These are phyloP conservation scores for Porodaedalea pini DNA, from an alignment of 1,284 basidiomycete species.

Conservation along the genomic window DNA sequence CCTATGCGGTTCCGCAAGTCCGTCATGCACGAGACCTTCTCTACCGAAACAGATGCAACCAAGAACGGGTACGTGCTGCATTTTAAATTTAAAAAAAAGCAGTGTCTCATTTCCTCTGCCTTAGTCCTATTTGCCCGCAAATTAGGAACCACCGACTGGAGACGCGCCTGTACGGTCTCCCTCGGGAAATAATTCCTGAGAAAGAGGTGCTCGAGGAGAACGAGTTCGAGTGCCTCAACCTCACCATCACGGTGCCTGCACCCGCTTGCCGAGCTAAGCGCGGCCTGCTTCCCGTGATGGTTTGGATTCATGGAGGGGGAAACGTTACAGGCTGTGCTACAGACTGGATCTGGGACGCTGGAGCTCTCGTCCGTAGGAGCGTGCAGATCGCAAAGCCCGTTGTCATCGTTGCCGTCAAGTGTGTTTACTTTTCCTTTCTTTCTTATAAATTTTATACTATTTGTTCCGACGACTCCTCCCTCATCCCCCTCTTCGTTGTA, in stretches of 20 bases:
- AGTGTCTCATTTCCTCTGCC: not conserved
- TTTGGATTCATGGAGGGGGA: conserved; percentile 75
- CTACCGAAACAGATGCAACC: conserved; percentile 55
- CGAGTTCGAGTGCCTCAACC: conserved; percentile 72
- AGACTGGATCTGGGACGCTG: conserved; percentile 71
- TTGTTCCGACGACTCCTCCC: not conserved
- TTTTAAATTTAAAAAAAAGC: not conserved
- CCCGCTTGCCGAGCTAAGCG: conserved; percentile 31
- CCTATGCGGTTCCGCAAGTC: conserved; percentile 73
- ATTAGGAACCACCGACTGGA: conserved; percentile 46
- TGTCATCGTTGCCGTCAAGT: conserved; percentile 75
- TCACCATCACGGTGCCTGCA: conserved; percentile 71
- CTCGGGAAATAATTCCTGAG: conserved; percentile 48
- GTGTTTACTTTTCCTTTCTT: conserved; percentile 30
- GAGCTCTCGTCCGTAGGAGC: conserved; percentile 63
- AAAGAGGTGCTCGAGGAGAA: conserved; percentile 50
- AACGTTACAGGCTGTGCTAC: conserved; percentile 64
- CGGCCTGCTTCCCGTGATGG: conserved; percentile 61
- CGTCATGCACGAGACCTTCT: conserved; percentile 52
- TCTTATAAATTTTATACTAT: not conserved
- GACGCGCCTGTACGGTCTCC: conserved; percentile 59
- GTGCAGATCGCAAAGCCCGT: conserved; percentile 57
- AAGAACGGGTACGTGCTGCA: conserved; percentile 49
- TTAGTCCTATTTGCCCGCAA: conserved; percentile 74
- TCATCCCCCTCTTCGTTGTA: not conserved